These are phyloP conservation scores for Saccharomyces hybrid DNA, from an alignment of 1,139 yeast genomes.

Conservation along the genomic window DNA sequence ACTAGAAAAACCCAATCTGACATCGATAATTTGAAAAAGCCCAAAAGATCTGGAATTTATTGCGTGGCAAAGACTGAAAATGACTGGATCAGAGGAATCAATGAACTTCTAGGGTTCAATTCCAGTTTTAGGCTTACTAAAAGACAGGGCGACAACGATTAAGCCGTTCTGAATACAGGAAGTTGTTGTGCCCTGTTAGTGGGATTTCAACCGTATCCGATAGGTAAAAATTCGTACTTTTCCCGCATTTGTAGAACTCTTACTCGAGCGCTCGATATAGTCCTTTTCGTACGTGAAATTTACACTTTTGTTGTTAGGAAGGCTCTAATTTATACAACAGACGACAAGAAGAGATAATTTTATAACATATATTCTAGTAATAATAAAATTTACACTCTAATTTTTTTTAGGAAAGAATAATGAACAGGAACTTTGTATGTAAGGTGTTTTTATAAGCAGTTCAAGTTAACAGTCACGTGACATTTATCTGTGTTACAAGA, in stretches of 20 bases:
- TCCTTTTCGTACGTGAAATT: not conserved
- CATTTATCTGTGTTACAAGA: not conserved
- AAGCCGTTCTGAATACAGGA: not conserved
- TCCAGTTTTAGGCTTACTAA: conserved; percentile 52
- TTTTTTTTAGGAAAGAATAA: not conserved
- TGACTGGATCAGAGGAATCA: conserved; percentile 88
- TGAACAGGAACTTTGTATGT: not conserved
- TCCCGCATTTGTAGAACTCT: not conserved
- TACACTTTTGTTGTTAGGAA: not conserved
- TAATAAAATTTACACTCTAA: not conserved
- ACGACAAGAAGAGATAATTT: not conserved
- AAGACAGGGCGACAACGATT: conserved; percentile 2
- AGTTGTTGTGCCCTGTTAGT: too few relatives aligned
- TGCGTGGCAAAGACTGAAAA: conserved; percentile 76
- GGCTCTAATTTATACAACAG: not conserved
- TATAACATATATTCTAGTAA: not conserved
- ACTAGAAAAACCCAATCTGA: conserved; percentile 10
- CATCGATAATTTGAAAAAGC: conserved; percentile 10
- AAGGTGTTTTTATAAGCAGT: not conserved
- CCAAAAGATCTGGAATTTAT: conserved; percentile 60
- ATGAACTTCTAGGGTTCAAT: conserved; percentile 82
- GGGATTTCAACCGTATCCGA: not conserved
- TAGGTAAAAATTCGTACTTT: not conserved
- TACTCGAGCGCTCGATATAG: not conserved
- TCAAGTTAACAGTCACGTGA: not conserved